phyloP scores from a whole-genome alignment of 345 rosid genomes.

The Pseudoturritis turrita region DNA sequence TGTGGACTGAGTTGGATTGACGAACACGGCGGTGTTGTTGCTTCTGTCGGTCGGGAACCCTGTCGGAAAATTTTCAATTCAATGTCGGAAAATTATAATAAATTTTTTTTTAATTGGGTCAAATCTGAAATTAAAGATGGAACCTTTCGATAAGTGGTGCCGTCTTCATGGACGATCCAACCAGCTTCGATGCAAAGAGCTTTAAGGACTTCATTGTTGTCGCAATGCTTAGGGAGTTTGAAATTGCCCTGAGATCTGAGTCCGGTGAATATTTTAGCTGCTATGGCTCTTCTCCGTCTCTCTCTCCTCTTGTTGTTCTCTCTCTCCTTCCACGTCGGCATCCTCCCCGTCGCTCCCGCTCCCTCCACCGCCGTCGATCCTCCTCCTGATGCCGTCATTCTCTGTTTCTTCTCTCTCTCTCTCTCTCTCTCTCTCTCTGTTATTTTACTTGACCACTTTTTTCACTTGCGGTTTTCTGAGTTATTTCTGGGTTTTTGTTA shows the following conservation, averaged over 20 bases:
- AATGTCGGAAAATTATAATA: neutral
- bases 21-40: slow-evolving; percentile 51
- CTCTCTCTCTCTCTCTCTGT: neutral
- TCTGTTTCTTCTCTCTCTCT: neutral
- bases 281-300: slow-evolving; percentile 26
- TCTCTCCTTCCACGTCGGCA: slow-evolving; percentile 32
- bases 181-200: slow-evolving; percentile 38
- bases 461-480: no score
- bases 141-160: slow-evolving; percentile 40
- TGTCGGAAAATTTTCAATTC: slow-evolving; percentile 18
- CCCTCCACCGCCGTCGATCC: slow-evolving; percentile 35
- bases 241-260: slow-evolving; percentile 28
- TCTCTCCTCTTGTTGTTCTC: slow-evolving; percentile 31
- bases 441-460: neutral
- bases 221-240: slow-evolving; percentile 31
- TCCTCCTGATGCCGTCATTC: slow-evolving; percentile 29
- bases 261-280: slow-evolving; percentile 28
- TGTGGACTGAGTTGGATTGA: slow-evolving; percentile 74
- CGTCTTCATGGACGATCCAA: slow-evolving; percentile 38
- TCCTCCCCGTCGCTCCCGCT: slow-evolving; percentile 30
- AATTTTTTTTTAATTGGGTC: no score
- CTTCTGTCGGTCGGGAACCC: slow-evolving; percentile 66
- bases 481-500: slow-evolving; percentile 6
- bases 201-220: slow-evolving; percentile 34
- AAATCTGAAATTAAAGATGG: neutral